Evolutionary conservation across 768 basidiomycete genomes (phyloP).

Genomic region (Neoboletus magnificus): DNA sequence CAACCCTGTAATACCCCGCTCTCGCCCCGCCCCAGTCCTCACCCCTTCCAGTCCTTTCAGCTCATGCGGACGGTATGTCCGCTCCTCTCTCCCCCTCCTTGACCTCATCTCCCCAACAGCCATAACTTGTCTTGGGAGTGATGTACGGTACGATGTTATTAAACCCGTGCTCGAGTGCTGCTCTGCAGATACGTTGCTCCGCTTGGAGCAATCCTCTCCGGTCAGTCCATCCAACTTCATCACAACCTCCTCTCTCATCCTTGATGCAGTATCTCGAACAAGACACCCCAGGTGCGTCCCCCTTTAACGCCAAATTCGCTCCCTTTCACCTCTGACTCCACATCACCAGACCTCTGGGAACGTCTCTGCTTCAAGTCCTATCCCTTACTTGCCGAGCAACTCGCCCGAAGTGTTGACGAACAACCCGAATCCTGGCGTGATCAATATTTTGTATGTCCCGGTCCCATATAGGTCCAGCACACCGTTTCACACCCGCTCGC

Average conservation of each 20-base stretch:
- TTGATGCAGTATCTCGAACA: constrained; percentile 46
- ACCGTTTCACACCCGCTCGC: constrained; percentile 9
- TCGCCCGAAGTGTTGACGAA: constrained; percentile 36
- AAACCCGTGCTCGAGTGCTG: constrained; percentile 75
- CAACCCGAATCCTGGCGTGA: constrained; percentile 66
- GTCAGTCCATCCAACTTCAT: constrained; percentile 40
- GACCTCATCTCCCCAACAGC: constrained; percentile 37
- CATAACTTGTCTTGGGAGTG: constrained; percentile 60
- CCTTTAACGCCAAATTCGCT: not conserved
- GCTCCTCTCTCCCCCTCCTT: not conserved
- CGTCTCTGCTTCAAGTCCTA: constrained; percentile 59
- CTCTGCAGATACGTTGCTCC: constrained; percentile 62
- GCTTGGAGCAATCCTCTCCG: constrained; percentile 67
- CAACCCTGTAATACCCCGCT: not conserved
- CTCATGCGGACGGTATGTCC: constrained; percentile 59
- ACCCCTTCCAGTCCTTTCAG: constrained; percentile 47
- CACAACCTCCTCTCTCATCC: constrained; percentile 12
- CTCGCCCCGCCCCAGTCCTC: constrained; percentile 7
- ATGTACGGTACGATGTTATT: constrained; percentile 59
- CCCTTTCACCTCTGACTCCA: constrained; percentile 3
- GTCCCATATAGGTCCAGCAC: not conserved
- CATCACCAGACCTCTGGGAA: constrained; percentile 61
- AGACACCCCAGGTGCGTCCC: constrained; percentile 51
- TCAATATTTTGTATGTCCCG: constrained; percentile 57
- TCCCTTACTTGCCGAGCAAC: constrained; percentile 50